Conservation (phyloP, 495 filamentous ascomycete genomes). For the Neurospora sp. region DNA sequence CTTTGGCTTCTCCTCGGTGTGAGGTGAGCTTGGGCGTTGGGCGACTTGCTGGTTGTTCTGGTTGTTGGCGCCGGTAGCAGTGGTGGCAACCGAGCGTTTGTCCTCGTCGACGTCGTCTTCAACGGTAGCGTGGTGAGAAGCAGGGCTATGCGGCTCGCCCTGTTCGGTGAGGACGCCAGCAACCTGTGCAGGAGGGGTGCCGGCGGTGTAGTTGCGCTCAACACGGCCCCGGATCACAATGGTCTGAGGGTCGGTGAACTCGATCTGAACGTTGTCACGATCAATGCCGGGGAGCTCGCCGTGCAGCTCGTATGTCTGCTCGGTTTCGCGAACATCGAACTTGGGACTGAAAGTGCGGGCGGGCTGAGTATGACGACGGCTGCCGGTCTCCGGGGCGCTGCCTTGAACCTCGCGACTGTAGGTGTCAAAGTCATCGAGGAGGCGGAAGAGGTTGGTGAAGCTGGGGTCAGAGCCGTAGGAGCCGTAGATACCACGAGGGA, state of each 20-base stretch:
- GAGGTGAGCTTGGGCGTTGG: neutral
- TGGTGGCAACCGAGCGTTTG: neutral
- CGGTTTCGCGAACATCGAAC: constrained; percentile 71
- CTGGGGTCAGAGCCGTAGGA: constrained; percentile 35
- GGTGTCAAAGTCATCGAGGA: constrained; percentile 66
- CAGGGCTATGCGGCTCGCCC: constrained; percentile 26
- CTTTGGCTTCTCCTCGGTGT: constrained; percentile 19
- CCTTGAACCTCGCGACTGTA: constrained; percentile 29
- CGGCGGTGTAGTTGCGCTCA: constrained; percentile 44
- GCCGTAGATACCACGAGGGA: constrained; percentile 43
- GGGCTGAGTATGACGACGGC: constrained; percentile 19
- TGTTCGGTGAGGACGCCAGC: neutral
- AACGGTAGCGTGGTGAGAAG: constrained; percentile 24
- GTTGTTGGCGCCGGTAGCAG: constrained; percentile 11
- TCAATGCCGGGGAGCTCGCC: constrained; percentile 82
- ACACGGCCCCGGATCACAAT: constrained; percentile 61
- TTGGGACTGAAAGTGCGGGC: constrained; percentile 23
- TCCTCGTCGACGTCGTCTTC: constrained; percentile 18
- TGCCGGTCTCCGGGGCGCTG: constrained; percentile 11
- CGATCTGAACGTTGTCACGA: constrained; percentile 67
- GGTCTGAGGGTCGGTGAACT: constrained; percentile 74
- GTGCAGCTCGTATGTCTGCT: constrained; percentile 64
- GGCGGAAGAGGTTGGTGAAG: constrained; percentile 59
- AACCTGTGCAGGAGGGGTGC: constrained; percentile 25
- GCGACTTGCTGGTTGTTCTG: constrained; percentile 13